Base-by-base conservation (phyloP, 805 yeast genomes). In the Metschnikowia amazonensis region DNA sequence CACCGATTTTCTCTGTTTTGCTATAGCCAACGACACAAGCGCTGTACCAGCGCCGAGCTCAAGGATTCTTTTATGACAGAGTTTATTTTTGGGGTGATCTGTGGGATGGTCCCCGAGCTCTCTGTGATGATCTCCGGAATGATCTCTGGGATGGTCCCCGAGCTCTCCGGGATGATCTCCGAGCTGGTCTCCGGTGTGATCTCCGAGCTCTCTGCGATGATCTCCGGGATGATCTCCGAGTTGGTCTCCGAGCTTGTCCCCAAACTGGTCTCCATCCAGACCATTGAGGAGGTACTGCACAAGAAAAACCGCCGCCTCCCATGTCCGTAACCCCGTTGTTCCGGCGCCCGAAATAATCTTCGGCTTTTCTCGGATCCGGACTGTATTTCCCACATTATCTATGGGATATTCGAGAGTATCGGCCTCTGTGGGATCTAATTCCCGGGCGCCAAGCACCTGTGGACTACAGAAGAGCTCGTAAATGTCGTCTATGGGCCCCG, bases 1-100 rank as follows among this genome's bases (percentile, higher is more conserved):
- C 42, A 50, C 48, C 20, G 35, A 8, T n/a, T 41, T 46, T 34
- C 44, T 51, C 36, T 60, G 54, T 46, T 66, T 68, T 16, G 63
- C 53, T 4, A 78, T 48, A 1, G 77, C 63, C 25, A 85, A 50
- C 1, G 90, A 81, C 1, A 86, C 83, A 6, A 92, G 65, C 0
- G 97, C 97, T 0, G 97, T 89, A 0, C 98, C 98, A 9, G 94
- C 77, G 0, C 98, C 98, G 20, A 90, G 60, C 56, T 90, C 98
- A 9, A 87, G 59, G 0, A 86, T 66, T 0, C 58, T 59, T 28
- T 58, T 57, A n/a, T n/a, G n/a, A n/a, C n/a, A n/a, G n/a, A n/a
- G n/a, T n/a, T n/a, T n/a, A n/a, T n/a, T n/a, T n/a, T 58, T 59
- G 2, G 44, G 47, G 14, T 66, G 56, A 3, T 55, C 32, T 3